phyloP scores from a whole-genome alignment of 441 rosid genomes.

The Aquilaria agallochum region DNA sequence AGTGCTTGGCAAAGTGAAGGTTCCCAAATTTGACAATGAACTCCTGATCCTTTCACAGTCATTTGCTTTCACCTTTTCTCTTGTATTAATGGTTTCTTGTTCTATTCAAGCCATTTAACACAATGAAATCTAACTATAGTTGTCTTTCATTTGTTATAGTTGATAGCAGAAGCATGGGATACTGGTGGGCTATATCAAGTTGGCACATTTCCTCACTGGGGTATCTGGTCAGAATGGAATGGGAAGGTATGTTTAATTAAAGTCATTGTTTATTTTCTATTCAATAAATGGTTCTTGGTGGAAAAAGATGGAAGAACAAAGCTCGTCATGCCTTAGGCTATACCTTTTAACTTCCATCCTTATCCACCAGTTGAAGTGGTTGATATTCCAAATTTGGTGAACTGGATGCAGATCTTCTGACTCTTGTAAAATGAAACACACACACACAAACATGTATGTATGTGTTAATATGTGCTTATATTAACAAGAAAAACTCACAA shows the following conservation, averaged over 20 bases:
- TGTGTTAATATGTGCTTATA: too few species aligned
- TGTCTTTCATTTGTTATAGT: conserved; percentile 37
- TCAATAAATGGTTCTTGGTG: too few species aligned
- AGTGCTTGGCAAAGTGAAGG: conserved; percentile 87
- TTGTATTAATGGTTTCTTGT: not conserved
- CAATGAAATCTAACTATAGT: conserved; percentile 8
- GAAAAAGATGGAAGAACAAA: too few species aligned
- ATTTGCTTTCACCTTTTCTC: conserved; percentile 10
- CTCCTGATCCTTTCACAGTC: conserved; percentile 4
- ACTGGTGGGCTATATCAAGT: conserved; percentile 98
- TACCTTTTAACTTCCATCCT: too few species aligned
- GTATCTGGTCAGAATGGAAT: conserved; percentile 98
- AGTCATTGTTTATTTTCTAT: too few species aligned
- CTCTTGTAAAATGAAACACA: too few species aligned
- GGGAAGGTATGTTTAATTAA: conserved; percentile 67
- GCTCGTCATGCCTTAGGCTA: too few species aligned
- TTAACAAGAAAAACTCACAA: too few species aligned
- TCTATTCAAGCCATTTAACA: conserved; percentile 1
- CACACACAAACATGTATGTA: too few species aligned
- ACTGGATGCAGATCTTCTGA: too few species aligned
- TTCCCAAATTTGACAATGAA: conserved; percentile 8
- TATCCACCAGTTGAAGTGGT: too few species aligned
- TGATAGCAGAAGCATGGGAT: conserved; percentile 99
- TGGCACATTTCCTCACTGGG: conserved; percentile 96
- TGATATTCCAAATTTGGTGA: too few species aligned